Evolutionary conservation across 225 moss, liverwort and hornwort genomes (phyloP), one percentile per base, ranked within the genome.

Genomic region (Polytrichum formosum): DNA sequence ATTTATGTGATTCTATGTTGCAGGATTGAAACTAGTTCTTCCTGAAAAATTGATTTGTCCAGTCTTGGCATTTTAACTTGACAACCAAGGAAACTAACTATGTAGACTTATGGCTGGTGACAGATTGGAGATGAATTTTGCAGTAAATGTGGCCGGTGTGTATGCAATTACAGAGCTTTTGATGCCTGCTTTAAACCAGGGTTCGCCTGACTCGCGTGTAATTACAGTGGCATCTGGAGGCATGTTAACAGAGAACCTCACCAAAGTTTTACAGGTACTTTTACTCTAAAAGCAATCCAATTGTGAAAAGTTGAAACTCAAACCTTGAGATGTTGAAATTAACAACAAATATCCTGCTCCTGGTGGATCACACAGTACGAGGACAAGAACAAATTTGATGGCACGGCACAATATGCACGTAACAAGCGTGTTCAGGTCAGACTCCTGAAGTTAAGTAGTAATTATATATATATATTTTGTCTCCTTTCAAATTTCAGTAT

Each of bases 121-220:
- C 84, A 95, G 91, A 65, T 81, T 92, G 84, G 95, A 95, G 86
- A 81, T 80, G 70, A 92, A 95, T 75, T 91, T 92, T 71, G 92
- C 91, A 58, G 85, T 92, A 75, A 95, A 95, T 73, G 91, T 92
- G 58, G 92, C 75, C 54, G 88, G 92, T 19, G 84, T 87, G 26
- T 94, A 83, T 61, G 58, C 86, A 19, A 76, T 95, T 28, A 95
- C 91, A 63, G 91, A 91, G 72, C 81, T 90, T 53, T 76, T 91
- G 63, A 74, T 89, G 66, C 88, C 84, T 66, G 89, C 92, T 53
- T 82, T 92, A 56, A 73, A 82, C 78, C 79, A 74, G 63, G 95
- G 81, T 29, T 89, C 90, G 29, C 88, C 91, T 29, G 86, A 90
- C 53, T 68, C 90, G 61, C 67, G 90, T 33, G 92, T 92, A 30